Conservation (phyloP, 352 stramenopile species). For the Pythium aristosporum region DNA sequence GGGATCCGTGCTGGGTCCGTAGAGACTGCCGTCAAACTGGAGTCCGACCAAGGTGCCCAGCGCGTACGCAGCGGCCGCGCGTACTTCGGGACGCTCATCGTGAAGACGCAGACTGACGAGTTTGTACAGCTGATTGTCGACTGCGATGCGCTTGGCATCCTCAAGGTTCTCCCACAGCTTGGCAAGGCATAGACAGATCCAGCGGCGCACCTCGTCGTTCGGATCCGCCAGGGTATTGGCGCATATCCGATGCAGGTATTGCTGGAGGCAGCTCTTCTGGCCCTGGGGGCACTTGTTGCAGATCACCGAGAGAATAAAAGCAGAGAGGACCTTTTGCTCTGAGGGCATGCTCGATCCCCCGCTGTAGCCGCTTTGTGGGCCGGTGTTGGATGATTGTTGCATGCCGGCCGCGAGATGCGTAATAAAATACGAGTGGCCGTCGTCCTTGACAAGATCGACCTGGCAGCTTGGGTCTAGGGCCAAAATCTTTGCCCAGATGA, state of each 20-base stretch:
- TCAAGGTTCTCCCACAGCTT: slow-evolving; percentile 95
- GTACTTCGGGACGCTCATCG: slow-evolving; percentile 89
- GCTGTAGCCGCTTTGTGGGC: slow-evolving; percentile 10
- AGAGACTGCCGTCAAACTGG: slow-evolving; percentile 57
- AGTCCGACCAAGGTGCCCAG: slow-evolving; percentile 91
- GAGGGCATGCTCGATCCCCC: slow-evolving; percentile 48
- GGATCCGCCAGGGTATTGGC: slow-evolving; percentile 60
- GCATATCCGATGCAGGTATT: slow-evolving; percentile 84
- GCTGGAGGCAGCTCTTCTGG: slow-evolving; percentile 92
- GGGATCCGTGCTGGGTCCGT: slow-evolving; percentile 34
- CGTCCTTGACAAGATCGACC: slow-evolving; percentile 96
- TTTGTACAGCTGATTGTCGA: slow-evolving; percentile 85
- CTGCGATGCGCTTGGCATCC: slow-evolving; percentile 81
- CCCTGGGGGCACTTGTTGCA: slow-evolving; percentile 91
- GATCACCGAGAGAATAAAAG: slow-evolving; percentile 95
- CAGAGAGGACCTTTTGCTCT: slow-evolving; percentile 94
- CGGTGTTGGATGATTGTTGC: slow-evolving; percentile 31
- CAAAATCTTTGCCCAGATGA: slow-evolving; percentile 94
- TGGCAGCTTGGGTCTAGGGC: slow-evolving; percentile 95
- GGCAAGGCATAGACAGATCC: slow-evolving; percentile 91
- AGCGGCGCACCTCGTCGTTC: slow-evolving; percentile 75
- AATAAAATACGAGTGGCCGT: slow-evolving; percentile 96
- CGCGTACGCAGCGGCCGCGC: slow-evolving; percentile 92
- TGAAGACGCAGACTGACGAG: slow-evolving; percentile 78
- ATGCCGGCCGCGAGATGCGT: slow-evolving; percentile 84